phyloP scores from a whole-genome alignment of 2,329 filamentous ascomycete genomes.

The Talaromyces funiculosus region DNA sequence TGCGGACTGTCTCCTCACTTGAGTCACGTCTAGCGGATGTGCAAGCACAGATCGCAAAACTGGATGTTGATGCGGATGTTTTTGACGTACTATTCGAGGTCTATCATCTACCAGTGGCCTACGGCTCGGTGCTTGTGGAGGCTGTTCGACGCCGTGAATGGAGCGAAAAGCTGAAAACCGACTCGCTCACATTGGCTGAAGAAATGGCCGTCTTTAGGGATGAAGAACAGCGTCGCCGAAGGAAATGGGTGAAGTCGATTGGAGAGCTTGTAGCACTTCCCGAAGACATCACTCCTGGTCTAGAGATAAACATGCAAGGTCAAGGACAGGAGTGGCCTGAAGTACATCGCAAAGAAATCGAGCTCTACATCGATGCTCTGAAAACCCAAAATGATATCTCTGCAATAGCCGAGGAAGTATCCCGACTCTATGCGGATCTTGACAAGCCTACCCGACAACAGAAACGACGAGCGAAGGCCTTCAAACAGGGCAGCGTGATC shows the following conservation, averaged over 20 bases:
- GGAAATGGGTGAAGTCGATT: slow-evolving; percentile 83
- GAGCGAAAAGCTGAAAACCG: slow-evolving; percentile 81
- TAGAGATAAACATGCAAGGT: slow-evolving; percentile 80
- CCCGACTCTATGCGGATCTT: slow-evolving; percentile 71
- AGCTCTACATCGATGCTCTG: slow-evolving; percentile 64
- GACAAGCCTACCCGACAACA: slow-evolving; percentile 80
- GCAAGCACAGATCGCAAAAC: slow-evolving; percentile 63
- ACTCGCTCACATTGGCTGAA: slow-evolving; percentile 82
- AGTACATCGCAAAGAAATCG: slow-evolving; percentile 68
- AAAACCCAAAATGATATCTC: slow-evolving; percentile 61
- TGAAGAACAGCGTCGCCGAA: slow-evolving; percentile 81
- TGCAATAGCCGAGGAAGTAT: slow-evolving; percentile 63
- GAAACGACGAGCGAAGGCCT: slow-evolving; percentile 78
- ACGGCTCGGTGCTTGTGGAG: slow-evolving; percentile 82
- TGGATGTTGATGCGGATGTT: slow-evolving; percentile 71
- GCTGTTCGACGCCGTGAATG: slow-evolving; percentile 82
- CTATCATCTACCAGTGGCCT: slow-evolving; percentile 78
- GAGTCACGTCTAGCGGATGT: slow-evolving; percentile 69
- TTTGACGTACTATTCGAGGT: slow-evolving; percentile 77
- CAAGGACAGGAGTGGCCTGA: slow-evolving; percentile 76
- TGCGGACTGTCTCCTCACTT: slow-evolving; percentile 76
- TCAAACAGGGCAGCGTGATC: slow-evolving; percentile 93
- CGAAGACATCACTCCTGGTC: slow-evolving; percentile 65
- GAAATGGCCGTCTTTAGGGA: slow-evolving; percentile 90
- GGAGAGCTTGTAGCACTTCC: slow-evolving; percentile 63